Evolutionary conservation across 148 eudicot species (phyloP), one percentile per base, ranked within the genome.

Genomic region (Rhododendron vialii): DNA sequence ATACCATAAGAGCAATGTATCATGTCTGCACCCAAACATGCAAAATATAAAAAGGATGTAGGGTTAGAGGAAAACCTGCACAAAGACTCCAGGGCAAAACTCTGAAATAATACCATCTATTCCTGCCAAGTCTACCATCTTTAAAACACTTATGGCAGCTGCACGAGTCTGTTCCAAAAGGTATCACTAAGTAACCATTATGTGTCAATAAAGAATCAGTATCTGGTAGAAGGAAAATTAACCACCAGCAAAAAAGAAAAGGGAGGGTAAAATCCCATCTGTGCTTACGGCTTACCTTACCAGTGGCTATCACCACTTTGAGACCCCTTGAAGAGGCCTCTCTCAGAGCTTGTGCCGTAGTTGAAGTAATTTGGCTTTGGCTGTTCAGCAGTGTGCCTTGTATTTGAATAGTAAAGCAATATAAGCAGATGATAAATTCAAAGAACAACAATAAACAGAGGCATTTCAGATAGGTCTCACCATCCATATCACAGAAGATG

Each of bases 401-500:
- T 76, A 87, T 82, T 48, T 45, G 35, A 28, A 85, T 8, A 13
- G 33, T 5, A 80, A 67, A 43, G 17, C 50, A 88, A 51, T 71
- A 78, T 77, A 69, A 88, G 84, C 74, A 41, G 79, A 79, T 24
- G 35, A 88, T 69, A 36, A 22, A 65, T 80, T 7, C 11, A 8
- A 30, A 3, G 35, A 81, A 9, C 24, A 57, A 30, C 35, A 53
- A 81, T 30, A 81, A 47, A 30, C 35, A 35, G 33, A 74, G 17
- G 80, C 75, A 80, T 55, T 55, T 36, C 76, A 41, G 13, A 80
- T 79, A 53, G 47, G 41, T 71, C 98, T 93, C 89, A 96, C 99
- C 99, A 93, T 96, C 99, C 98, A 96, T 92, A 89, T 96, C 99
- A 69, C 98, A 96, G 90, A 96, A 96, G 84, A 96, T 94, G 88